Percentiles rank a stretch among this genome's conserved stretches.
Evolutionary conservation across 73 alveolate species (phyloP).

Genomic region (Tetrahymena malaccensis): DNA sequence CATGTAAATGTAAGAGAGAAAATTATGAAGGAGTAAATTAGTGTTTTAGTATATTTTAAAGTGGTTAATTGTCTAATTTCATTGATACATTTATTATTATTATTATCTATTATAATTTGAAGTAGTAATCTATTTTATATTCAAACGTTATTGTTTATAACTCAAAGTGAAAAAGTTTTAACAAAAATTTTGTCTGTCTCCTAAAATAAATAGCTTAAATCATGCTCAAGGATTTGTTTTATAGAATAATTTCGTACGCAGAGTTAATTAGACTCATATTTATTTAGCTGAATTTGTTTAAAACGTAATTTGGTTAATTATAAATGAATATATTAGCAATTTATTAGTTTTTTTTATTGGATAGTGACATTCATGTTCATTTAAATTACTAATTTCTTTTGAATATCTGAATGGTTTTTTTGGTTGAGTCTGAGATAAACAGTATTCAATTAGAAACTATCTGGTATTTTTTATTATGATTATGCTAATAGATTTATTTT

Average conservation of each 20-base stretch:
- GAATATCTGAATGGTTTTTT: background rate
- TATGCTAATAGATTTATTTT: background rate
- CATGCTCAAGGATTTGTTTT: no score
- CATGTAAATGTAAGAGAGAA: background rate
- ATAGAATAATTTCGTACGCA: no score
- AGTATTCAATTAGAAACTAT: background rate
- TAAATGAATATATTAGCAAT: no score
- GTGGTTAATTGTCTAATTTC: background rate
- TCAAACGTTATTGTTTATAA: background rate
- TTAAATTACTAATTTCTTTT: no score
- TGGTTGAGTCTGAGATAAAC: background rate
- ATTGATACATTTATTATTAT: no score
- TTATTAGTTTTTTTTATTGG: no score
- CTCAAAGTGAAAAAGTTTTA: background rate
- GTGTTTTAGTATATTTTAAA: no score
- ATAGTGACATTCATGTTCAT: no score
- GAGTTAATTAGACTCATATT: no score
- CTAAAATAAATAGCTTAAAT: no score
- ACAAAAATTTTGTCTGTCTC: background rate
- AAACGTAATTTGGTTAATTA: no score
- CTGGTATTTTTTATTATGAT: background rate
- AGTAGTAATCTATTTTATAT: background rate
- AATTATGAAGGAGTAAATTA: background rate
- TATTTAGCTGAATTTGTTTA: no score
- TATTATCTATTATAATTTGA: background rate